These are phyloP conservation scores for Dendrobium chrysotoxum DNA, from an alignment of 106 monocot genomes.

Conservation along the genomic window DNA sequence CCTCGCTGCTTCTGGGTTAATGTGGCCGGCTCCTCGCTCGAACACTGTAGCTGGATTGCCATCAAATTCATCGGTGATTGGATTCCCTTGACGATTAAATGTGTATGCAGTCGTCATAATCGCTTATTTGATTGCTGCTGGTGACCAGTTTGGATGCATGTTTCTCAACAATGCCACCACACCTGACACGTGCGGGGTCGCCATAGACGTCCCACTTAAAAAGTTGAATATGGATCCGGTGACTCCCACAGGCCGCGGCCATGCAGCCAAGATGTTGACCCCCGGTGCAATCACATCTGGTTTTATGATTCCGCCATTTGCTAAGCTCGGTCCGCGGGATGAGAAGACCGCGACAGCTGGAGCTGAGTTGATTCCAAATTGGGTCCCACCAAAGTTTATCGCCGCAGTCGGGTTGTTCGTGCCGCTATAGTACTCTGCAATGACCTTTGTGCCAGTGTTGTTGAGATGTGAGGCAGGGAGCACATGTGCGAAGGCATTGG, in stretches of 20 bases:
- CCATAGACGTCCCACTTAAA: constrained; percentile 41
- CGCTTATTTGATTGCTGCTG: constrained; percentile 35
- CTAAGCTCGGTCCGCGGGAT: constrained; percentile 28
- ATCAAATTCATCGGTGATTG: constrained; percentile 14
- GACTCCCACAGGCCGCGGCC: constrained; percentile 23
- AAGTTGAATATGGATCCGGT: constrained; percentile 23
- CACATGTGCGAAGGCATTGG: constrained; percentile 18
- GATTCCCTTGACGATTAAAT: background rate
- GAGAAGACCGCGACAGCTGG: constrained; percentile 31
- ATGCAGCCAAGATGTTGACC: constrained; percentile 39
- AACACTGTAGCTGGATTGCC: constrained; percentile 22
- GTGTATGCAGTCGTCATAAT: constrained; percentile 29
- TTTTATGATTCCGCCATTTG: constrained; percentile 36
- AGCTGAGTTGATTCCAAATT: constrained; percentile 18
- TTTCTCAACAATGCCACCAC: constrained; percentile 28
- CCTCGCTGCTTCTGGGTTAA: constrained; percentile 19
- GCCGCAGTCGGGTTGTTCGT: constrained; percentile 22
- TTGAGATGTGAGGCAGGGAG: constrained; percentile 29
- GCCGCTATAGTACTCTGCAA: constrained; percentile 8
- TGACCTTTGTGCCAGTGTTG: background rate
- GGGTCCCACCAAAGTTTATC: constrained; percentile 27
- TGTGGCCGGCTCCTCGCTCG: constrained; percentile 36
- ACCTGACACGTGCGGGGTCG: constrained; percentile 35
- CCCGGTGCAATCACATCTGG: constrained; percentile 39
- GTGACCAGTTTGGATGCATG: constrained; percentile 31